Conservation (phyloP, 108 stramenopile species). For the Nitzschia palea region DNA sequence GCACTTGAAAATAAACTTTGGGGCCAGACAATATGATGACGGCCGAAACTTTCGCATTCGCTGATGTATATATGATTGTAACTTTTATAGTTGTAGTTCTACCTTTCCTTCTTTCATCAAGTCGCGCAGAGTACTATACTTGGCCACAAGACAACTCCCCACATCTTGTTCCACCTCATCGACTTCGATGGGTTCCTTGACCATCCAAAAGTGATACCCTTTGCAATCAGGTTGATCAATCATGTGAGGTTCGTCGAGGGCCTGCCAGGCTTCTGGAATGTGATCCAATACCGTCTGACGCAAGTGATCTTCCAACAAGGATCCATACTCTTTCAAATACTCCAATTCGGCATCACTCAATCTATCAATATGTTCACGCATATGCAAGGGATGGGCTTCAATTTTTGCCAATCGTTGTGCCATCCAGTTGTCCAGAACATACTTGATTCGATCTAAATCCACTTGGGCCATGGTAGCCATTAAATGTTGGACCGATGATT, state of each 20-base stretch:
- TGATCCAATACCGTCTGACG: constrained; percentile 61
- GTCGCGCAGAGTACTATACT: constrained; percentile 53
- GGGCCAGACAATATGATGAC: no score
- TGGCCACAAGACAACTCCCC: constrained; percentile 61
- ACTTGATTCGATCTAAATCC: constrained; percentile 70
- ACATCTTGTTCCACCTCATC: constrained; percentile 56
- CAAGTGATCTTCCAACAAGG: constrained; percentile 63
- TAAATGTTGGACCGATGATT: constrained; percentile 48
- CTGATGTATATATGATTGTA: no score
- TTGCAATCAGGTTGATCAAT: constrained; percentile 60
- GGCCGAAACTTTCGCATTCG: no score
- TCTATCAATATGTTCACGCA: constrained; percentile 55
- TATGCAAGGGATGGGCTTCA: constrained; percentile 69
- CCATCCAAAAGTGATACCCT: constrained; percentile 59
- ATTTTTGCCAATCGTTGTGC: constrained; percentile 69
- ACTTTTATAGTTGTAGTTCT: constrained; percentile 32
- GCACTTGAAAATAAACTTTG: no score
- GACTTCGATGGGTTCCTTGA: constrained; percentile 31
- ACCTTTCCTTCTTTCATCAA: constrained; percentile 57
- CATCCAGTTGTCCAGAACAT: constrained; percentile 68
- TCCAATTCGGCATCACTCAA: constrained; percentile 55
- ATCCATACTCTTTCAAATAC: constrained; percentile 59
- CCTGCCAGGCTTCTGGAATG: constrained; percentile 69
- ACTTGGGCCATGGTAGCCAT: constrained; percentile 62
- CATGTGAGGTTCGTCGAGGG: constrained; percentile 75